Conservation (phyloP, 2,329 filamentous ascomycete genomes). For the Didymella pinodella region DNA sequence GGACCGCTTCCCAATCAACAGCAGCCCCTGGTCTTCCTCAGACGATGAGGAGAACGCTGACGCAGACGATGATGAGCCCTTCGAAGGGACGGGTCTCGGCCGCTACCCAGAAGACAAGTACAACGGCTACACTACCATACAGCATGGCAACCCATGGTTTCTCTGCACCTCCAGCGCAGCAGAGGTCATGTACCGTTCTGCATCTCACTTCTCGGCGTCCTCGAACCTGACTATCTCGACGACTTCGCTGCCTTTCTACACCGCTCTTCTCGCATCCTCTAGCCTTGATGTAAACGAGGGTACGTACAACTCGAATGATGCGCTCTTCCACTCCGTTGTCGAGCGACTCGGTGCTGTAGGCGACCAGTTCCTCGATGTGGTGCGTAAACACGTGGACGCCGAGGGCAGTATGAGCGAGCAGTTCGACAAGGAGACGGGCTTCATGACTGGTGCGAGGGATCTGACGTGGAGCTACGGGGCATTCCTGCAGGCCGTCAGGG, state of each 20-base stretch:
- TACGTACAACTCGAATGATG: conserved; percentile 39
- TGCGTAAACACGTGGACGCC: conserved; percentile 50
- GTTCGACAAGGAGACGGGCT: conserved; percentile 53
- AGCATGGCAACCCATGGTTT: conserved; percentile 54
- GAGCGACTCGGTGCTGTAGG: conserved; percentile 45
- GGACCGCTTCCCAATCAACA: conserved; percentile 52
- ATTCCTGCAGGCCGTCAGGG: conserved; percentile 52
- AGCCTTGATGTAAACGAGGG: conserved; percentile 32
- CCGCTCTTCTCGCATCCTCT: conserved; percentile 41
- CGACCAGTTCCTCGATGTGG: conserved; percentile 54
- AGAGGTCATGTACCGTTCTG: conserved; percentile 51
- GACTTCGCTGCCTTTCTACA: conserved; percentile 49
- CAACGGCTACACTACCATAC: conserved; percentile 47
- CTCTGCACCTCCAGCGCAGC: conserved; percentile 54
- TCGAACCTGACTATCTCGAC: conserved; percentile 44
- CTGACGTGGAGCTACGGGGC: conserved; percentile 58
- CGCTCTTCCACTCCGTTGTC: conserved; percentile 42
- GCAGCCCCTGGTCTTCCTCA: conserved; percentile 26
- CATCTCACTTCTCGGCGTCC: conserved; percentile 39
- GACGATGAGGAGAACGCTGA: conserved; percentile 19
- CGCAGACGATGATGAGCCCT: conserved; percentile 19
- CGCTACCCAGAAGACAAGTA: conserved; percentile 56
- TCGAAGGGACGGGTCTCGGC: conserved; percentile 50
- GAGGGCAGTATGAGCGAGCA: conserved; percentile 56
- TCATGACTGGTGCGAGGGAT: conserved; percentile 52